Evolutionary conservation across 768 basidiomycete genomes (phyloP), one percentile per base, ranked within the genome.

Genomic region (Tephrocybe sp.): DNA sequence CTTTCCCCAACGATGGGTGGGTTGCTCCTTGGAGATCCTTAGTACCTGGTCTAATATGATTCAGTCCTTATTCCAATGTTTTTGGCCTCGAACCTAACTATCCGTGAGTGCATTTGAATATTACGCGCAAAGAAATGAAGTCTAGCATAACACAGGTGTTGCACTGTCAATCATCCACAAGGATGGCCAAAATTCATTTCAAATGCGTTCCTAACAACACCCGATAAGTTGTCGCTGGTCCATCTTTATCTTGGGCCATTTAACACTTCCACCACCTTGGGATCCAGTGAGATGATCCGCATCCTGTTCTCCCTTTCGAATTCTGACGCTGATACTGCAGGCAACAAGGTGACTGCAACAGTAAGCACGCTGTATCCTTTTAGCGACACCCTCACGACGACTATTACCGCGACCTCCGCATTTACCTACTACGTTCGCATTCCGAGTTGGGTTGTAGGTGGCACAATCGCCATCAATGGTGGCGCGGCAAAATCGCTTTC

Each of bases 131-230:
- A 14, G 3, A 47, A 26, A 14, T 12, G n/a, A n/a, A 18, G 26
- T 25, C 6, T 9, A 42, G 33, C 25, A 1, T 44, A 14, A 45
- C 12, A 11, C 39, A 73, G 73, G 4, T 77, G 75, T 48, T 78
- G 77, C 62, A 77, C 75, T 5, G 78, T 79, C 36, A 77, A 79
- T 46, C 71, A 73, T 48, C 77, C 77, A 14, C 78, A 80, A 60
- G 76, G 74, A 26, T 79, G 75, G 73, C 77, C 78, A 0, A 80
- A 78, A 55, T 79, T 79, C 58, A 71, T 79, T 48, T 69, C 72
- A 20, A 77, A 77, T 59, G 68, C 77, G 9, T 79, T 79, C 59
- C 64, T 79, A 14, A 73, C 68, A 1, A 73, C 73, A 8, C 66
- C 73, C 10, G 72, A 76, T 58, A 58, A 66, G 43, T 52, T 60